These are phyloP conservation scores for Lepraria neglecta DNA, from an alignment of 495 filamentous ascomycete genomes.

Conservation along the genomic window DNA sequence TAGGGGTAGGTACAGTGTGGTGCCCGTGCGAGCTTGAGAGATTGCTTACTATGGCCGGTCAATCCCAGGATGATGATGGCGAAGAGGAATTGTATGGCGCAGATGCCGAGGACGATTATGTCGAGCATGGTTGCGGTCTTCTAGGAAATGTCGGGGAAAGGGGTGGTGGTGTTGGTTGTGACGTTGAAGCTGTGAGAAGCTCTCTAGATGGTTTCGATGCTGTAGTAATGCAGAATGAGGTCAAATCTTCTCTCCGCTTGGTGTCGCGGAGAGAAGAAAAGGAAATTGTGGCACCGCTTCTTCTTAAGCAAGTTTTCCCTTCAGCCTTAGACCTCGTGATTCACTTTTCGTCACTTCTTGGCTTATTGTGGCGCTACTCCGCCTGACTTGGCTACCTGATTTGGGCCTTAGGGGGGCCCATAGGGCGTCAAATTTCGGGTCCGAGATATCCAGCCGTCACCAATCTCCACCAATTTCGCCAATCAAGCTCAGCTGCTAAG, in stretches of 20 bases:
- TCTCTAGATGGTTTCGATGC: neutral
- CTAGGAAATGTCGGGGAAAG: neutral
- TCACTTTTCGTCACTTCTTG: neutral
- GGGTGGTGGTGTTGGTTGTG: neutral
- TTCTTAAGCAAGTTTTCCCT: neutral
- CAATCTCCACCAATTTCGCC: neutral
- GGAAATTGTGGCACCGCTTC: neutral
- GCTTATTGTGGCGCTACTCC: conserved; percentile 1
- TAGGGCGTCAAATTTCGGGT: neutral
- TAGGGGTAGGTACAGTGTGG: too few relatives aligned
- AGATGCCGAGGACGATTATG: conserved; percentile 48
- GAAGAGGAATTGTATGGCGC: conserved; percentile 59
- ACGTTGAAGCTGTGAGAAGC: neutral
- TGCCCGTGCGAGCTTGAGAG: too few relatives aligned
- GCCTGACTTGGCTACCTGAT: neutral
- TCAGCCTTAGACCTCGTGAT: neutral
- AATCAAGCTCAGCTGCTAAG: conserved; percentile 4
- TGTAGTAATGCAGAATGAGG: neutral
- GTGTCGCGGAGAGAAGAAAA: neutral
- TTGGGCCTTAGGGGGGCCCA: neutral
- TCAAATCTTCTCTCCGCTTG: neutral
- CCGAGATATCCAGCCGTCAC: neutral
- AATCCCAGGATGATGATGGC: conserved; percentile 67
- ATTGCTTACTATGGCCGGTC: conserved; percentile 57
- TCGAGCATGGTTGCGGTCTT: conserved; percentile 34